phyloP scores from a whole-genome alignment of 2,329 filamentous ascomycete species.

The Cordyceps cateniannulata region DNA sequence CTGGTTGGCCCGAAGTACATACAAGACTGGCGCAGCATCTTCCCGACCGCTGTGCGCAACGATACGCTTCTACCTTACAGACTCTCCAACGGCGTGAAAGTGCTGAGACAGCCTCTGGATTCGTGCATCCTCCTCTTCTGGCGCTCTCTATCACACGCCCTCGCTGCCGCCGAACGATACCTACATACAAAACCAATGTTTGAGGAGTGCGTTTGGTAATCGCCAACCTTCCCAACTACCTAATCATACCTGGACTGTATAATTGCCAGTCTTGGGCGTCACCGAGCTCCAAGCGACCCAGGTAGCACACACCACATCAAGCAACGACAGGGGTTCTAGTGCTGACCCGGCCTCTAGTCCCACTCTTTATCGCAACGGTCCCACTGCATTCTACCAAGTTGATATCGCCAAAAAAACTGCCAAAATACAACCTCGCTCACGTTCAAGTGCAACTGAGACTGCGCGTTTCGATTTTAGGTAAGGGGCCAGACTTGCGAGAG shows the following conservation, averaged over 20 bases:
- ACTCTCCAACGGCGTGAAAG: neutral
- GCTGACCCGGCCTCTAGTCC: conserved; percentile 6
- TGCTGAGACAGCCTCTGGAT: neutral
- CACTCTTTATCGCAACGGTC: conserved; percentile 2
- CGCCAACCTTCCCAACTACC: neutral
- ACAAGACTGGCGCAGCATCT: neutral
- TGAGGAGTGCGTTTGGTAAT: neutral
- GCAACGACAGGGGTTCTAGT: conserved; percentile 10
- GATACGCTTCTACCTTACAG: neutral
- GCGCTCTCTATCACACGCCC: neutral
- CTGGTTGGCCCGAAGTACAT: neutral
- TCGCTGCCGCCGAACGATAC: neutral
- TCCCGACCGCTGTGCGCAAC: neutral
- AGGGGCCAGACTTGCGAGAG: neutral
- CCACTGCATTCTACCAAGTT: neutral
- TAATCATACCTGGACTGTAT: neutral
- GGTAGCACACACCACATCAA: conserved; percentile 3
- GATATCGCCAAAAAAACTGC: neutral
- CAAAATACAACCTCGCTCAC: neutral
- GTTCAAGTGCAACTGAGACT: neutral
- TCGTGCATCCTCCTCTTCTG: neutral
- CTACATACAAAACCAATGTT: neutral
- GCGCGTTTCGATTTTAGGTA: neutral
- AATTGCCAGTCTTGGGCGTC: neutral
- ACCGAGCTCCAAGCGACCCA: neutral